phyloP scores from a whole-genome alignment of 768 basidiomycete species.

The Mycena kentingensis region DNA sequence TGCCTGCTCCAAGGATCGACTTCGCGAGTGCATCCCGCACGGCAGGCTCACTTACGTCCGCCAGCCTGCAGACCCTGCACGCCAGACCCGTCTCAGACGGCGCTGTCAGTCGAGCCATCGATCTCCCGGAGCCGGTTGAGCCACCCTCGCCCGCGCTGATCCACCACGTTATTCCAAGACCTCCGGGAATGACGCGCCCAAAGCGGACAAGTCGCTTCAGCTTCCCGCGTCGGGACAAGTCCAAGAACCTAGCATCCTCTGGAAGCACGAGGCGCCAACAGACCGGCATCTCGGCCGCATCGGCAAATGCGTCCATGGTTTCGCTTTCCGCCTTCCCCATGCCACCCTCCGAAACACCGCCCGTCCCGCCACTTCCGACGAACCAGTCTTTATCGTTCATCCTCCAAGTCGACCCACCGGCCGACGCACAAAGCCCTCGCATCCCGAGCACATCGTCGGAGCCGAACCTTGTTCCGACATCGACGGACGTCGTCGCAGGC shows the following conservation, averaged over 20 bases:
- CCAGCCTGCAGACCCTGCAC: neutral
- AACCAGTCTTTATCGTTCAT: constrained; percentile 3
- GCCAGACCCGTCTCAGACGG: neutral
- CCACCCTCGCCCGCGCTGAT: neutral
- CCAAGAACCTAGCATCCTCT: constrained; percentile 6
- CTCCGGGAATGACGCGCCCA: neutral
- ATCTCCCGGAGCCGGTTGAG: neutral
- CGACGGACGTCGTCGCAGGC: neutral
- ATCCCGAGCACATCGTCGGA: neutral
- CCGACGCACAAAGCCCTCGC: neutral
- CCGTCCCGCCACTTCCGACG: constrained; percentile 11
- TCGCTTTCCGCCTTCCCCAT: constrained; percentile 19
- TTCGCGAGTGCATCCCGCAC: constrained; percentile 1
- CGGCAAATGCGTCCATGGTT: constrained; percentile 14
- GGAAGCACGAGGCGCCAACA: no score
- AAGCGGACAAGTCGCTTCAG: neutral
- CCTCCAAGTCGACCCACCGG: constrained; percentile 8
- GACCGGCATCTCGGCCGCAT: constrained; percentile 3
- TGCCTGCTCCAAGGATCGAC: constrained; percentile 16
- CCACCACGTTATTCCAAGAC: neutral
- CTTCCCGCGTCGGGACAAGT: neutral
- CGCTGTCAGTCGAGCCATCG: neutral
- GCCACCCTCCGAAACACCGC: constrained; percentile 3
- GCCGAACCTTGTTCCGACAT: neutral
- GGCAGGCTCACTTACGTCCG: constrained; percentile 1